phyloP scores from a whole-genome alignment of 2,329 filamentous ascomycete species.

The Fusarium redolens region DNA sequence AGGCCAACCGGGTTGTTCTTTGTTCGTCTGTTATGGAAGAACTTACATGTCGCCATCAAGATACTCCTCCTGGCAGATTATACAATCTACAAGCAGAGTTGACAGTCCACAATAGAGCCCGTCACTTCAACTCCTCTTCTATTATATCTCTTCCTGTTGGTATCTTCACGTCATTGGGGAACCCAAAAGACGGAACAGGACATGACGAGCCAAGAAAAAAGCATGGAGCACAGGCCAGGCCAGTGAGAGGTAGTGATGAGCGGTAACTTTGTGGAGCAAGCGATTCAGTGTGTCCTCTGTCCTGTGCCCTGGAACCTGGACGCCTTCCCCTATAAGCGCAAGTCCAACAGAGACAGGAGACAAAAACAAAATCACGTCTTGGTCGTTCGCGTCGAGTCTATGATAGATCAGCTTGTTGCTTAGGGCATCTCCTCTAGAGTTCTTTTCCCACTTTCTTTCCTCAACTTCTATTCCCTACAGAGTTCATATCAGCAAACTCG shows the following conservation, averaged over 20 bases:
- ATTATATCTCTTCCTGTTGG: background rate
- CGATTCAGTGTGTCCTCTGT: constrained; percentile 20
- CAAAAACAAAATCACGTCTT: constrained; percentile 3
- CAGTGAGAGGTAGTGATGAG: background rate
- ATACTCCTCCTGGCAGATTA: background rate
- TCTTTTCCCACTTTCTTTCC: background rate
- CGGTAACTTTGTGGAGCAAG: constrained; percentile 7
- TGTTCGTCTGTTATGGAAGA: background rate
- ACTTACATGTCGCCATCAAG: background rate
- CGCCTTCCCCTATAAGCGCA: background rate
- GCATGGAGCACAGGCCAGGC: constrained; percentile 11
- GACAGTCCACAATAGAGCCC: background rate
- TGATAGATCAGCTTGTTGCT: background rate
- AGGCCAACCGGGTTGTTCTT: background rate
- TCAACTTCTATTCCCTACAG: background rate
- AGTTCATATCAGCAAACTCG: background rate
- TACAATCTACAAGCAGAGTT: background rate
- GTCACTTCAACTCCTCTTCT: background rate
- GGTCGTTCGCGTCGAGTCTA: background rate
- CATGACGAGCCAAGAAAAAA: constrained; percentile 16
- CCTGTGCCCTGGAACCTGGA: background rate
- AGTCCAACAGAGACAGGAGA: background rate
- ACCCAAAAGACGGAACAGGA: background rate
- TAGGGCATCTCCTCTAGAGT: background rate
- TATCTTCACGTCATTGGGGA: constrained; percentile 1